Percentiles rank a stretch among this genome's conserved stretches.
phyloP scores from a whole-genome alignment of 495 filamentous ascomycete species.

The Aspergillus wentii region DNA sequence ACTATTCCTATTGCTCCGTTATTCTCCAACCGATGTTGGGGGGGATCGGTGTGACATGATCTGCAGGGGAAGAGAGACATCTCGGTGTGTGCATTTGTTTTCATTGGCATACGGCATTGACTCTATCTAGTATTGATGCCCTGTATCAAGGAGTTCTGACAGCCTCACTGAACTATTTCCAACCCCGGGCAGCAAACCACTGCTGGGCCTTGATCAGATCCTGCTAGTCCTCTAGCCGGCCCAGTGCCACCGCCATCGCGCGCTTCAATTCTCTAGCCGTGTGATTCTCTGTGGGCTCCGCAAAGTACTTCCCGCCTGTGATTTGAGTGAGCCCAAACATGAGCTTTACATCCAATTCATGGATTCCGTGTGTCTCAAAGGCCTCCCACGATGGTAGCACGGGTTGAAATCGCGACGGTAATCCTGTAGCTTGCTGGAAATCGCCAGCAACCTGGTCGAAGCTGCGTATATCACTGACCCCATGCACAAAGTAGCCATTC shows the following conservation, averaged over 20 bases:
- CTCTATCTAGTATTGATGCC: too few species aligned
- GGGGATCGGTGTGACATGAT: too few species aligned
- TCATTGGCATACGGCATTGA: too few species aligned
- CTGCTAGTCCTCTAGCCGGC: constrained; percentile 1
- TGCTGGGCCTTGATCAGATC: background rate
- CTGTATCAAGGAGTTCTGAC: too few species aligned
- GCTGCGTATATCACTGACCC: constrained; percentile 6
- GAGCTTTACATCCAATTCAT: constrained; percentile 1
- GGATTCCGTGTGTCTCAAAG: constrained; percentile 7
- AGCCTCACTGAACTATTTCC: background rate
- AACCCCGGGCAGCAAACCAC: constrained; percentile 5
- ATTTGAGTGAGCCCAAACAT: constrained; percentile 10
- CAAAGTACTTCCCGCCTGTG: constrained; percentile 8
- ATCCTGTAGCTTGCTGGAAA: background rate
- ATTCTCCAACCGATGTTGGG: too few species aligned
- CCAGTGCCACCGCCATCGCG: constrained; percentile 5
- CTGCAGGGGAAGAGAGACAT: too few species aligned
- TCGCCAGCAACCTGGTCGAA: background rate
- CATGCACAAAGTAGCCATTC: constrained; percentile 4
- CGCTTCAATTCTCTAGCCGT: constrained; percentile 6
- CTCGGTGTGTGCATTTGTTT: too few species aligned
- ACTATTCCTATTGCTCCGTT: too few species aligned
- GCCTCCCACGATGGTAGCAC: constrained; percentile 8
- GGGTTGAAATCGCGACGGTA: background rate
- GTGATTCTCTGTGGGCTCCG: background rate